Evolutionary conservation across 73 alveolate species (phyloP), one percentile per base, ranked within the genome.

Genomic region (Uronychia setigera): DNA sequence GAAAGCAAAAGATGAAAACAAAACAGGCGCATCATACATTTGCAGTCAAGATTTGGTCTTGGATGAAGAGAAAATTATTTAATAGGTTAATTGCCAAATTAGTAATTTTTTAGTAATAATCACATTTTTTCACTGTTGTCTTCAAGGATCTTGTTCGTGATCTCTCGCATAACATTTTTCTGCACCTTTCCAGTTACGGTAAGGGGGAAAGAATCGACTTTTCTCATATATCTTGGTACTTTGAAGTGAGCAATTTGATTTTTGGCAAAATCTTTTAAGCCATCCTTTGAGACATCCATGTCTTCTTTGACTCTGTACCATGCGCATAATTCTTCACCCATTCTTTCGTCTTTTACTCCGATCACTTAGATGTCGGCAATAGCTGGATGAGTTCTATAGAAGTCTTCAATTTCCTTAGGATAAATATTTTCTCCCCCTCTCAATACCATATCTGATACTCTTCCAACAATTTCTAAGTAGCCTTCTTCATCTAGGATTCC

Each of bases 361-460:
- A 94, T 77, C 28, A 93, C 97, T 74, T 93, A 83, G n/a, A 87
- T 95, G 32, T 90, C 94, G 59, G 76, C 86, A 31, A 94, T 87
- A 74, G 79, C 85, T 32, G 87, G 84, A 77, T 93, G 94, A 27
- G 77, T 87, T 35, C 74, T 34, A 31, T 93, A 74, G 59, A 60
- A 91, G 59, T 91, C 94, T 80, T 94, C 98, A 31, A 94, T 87
- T 79, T 94, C 98, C 58, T 77, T 87, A 27, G 98, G 98, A 85
- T 87, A 94, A 46, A 94, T 87, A 80, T 94, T 94, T 75, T 94
- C 98, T 1, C 98, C 98, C 31, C 98, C 98, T 80, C 98, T 93
- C 0, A 94, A 93, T 30, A 94, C 93, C 96, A 94, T 91, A 58
- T 94, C 98, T 58, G 93, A 91, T 26, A 86, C 81, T 84, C 98